Percentiles rank a stretch among this genome's conserved stretches.
Evolutionary conservation across 75 land plant genomes (phyloP).

Genomic region (Chamaecyparis obtusa): DNA sequence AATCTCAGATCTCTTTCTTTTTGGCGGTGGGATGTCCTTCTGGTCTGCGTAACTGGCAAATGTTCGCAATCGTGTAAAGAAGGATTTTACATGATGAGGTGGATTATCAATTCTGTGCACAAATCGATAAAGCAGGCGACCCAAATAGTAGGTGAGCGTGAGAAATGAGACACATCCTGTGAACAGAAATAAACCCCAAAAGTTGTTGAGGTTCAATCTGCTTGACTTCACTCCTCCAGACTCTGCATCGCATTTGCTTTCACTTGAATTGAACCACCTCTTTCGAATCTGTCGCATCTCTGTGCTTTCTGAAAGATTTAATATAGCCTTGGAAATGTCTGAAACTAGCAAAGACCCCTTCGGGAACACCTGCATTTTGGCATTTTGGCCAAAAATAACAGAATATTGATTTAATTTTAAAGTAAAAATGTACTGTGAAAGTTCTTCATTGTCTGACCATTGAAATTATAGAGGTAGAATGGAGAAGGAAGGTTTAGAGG

Average conservation of each 20-base stretch:
- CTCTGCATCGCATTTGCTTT: constrained; percentile 7
- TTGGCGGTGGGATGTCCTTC: background rate
- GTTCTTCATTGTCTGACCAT: too few relatives aligned
- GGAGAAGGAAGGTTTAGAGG: background rate
- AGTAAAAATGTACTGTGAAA: too few relatives aligned
- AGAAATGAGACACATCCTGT: constrained; percentile 20
- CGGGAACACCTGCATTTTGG: constrained; percentile 55
- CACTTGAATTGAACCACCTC: constrained; percentile 28
- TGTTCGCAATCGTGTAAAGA: background rate
- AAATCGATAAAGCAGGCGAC: constrained; percentile 9
- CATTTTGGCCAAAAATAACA: too few relatives aligned
- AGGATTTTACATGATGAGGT: background rate
- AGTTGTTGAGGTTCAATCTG: constrained; percentile 15
- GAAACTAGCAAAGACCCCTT: constrained; percentile 57
- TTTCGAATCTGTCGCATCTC: constrained; percentile 38
- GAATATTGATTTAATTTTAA: too few relatives aligned
- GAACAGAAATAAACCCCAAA: constrained; percentile 26
- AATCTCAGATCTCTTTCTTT: background rate
- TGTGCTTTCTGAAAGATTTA: constrained; percentile 42
- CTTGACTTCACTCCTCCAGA: background rate
- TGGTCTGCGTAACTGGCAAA: background rate
- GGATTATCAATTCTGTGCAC: background rate
- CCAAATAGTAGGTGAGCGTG: constrained; percentile 8
- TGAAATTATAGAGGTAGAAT: background rate
- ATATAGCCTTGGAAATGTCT: constrained; percentile 49